A percentile compares a stretch with the other conserved stretches of the same genome.
These are phyloP conservation scores for Acanthamoeba castellanii DNA, from an alignment of 208 protist species.

Conservation along the genomic window DNA sequence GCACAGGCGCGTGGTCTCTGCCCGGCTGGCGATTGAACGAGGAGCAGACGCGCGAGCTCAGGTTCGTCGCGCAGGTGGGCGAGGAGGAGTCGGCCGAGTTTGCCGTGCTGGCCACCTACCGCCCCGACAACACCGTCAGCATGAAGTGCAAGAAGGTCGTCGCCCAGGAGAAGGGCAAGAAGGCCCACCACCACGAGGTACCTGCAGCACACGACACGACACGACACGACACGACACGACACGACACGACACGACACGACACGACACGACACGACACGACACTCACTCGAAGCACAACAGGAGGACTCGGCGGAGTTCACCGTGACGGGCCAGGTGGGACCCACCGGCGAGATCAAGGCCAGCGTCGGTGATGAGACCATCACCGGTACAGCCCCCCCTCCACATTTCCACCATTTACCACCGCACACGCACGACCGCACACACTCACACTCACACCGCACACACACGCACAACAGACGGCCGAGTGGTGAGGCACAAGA, in stretches of 20 bases:
- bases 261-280: no score
- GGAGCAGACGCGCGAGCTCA: background rate
- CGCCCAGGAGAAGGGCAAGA: background rate
- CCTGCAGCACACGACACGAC: background rate
- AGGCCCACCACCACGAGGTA: background rate
- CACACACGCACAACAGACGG: background rate
- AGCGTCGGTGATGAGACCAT: no score
- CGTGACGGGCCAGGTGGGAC: no score
- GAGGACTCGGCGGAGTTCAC: no score
- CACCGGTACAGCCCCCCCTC: no score
- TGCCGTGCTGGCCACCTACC: background rate
- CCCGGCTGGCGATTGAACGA: slow-evolving; percentile 4
- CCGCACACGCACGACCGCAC: slow-evolving; percentile 65
- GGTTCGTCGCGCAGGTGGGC: background rate
- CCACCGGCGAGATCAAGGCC: no score
- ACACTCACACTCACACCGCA: no score
- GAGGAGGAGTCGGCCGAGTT: background rate
- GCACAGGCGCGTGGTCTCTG: background rate
- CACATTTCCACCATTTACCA: no score
- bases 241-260: no score
- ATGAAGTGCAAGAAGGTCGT: background rate
- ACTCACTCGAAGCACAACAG: no score
- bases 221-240: no score
- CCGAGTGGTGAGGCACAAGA: slow-evolving; percentile 89
- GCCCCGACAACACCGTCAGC: background rate